Evolutionary conservation across 2,329 filamentous ascomycete genomes (phyloP).

Genomic region (Cylindrodendrum hubeiense): DNA sequence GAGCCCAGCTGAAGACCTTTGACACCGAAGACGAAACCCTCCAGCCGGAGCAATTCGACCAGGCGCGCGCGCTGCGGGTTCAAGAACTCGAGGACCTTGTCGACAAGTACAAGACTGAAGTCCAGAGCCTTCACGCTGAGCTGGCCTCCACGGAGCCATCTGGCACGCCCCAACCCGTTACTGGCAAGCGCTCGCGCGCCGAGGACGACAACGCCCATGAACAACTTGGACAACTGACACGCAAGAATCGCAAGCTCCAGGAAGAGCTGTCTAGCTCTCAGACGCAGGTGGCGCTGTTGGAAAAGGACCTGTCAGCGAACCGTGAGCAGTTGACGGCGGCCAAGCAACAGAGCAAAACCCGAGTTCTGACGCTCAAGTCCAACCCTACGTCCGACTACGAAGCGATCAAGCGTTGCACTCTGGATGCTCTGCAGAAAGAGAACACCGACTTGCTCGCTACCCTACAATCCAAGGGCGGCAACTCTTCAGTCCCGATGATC

Average conservation of each 20-base stretch:
- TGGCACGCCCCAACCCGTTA: slow-evolving; percentile 53
- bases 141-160: slow-evolving; percentile 73
- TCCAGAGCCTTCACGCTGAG: slow-evolving; percentile 80
- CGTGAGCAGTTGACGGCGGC: slow-evolving; percentile 78
- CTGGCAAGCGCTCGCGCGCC: slow-evolving; percentile 74
- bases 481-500: slow-evolving; percentile 70
- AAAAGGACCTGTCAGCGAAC: slow-evolving; percentile 80
- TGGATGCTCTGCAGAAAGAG: slow-evolving; percentile 82
- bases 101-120: slow-evolving; percentile 86
- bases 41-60: slow-evolving; percentile 82
- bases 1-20: slow-evolving; percentile 89
- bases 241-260: slow-evolving; percentile 89
- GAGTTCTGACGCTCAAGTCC: slow-evolving; percentile 86
- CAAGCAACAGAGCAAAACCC: slow-evolving; percentile 78
- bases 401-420: slow-evolving; percentile 84
- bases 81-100: slow-evolving; percentile 87
- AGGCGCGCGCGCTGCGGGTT: slow-evolving; percentile 79
- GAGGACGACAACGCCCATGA: slow-evolving; percentile 74
- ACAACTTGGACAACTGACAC: slow-evolving; percentile 83
- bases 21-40: slow-evolving; percentile 91
- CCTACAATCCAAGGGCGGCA: slow-evolving; percentile 62
- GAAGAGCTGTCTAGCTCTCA: slow-evolving; percentile 79
- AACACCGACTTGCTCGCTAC: slow-evolving; percentile 86
- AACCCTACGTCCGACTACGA: slow-evolving; percentile 92
- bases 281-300: slow-evolving; percentile 76